Conservation (phyloP, 805 yeast species). For the Yarrowia bubula region DNA sequence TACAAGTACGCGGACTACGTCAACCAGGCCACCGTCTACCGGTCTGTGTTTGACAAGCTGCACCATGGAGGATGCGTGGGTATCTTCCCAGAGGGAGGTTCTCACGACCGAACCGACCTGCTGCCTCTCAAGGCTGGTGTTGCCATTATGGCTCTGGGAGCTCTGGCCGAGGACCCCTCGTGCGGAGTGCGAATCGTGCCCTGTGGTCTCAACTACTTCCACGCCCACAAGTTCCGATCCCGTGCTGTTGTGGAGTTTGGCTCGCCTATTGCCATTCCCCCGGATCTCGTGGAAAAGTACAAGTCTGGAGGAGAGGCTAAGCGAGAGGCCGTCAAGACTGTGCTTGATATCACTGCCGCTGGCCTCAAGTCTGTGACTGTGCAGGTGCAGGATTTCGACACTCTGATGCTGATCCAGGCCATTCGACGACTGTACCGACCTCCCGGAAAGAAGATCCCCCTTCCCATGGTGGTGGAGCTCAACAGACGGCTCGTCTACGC, state of each 20-base stretch:
- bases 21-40: slow-evolving; percentile 81
- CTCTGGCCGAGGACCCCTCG: slow-evolving; percentile 73
- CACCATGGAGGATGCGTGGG: slow-evolving; percentile 81
- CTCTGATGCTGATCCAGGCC: slow-evolving; percentile 84
- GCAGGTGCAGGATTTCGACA: slow-evolving; percentile 83
- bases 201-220: slow-evolving; percentile 96
- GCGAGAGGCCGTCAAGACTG: slow-evolving; percentile 68
- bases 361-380: slow-evolving; percentile 84
- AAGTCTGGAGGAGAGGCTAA: slow-evolving; percentile 58
- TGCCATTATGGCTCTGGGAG: slow-evolving; percentile 96
- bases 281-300: slow-evolving; percentile 64
- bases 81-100: slow-evolving; percentile 97
- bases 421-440: slow-evolving; percentile 86
- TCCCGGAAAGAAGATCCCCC: slow-evolving; percentile 65
- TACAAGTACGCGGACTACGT: slow-evolving; percentile 78
- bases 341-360: slow-evolving; percentile 66
- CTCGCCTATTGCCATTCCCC: slow-evolving; percentile 67
- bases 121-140: slow-evolving; percentile 96
- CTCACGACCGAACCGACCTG: slow-evolving; percentile 90
- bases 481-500: slow-evolving; percentile 84
- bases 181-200: slow-evolving; percentile 86
- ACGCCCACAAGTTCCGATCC: slow-evolving; percentile 91
- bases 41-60: slow-evolving; percentile 79
- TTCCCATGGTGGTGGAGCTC: slow-evolving; percentile 84
- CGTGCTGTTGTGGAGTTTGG: slow-evolving; percentile 96